phyloP scores from a whole-genome alignment of 257 asterid genomes.

The Osmanthus fragrans region DNA sequence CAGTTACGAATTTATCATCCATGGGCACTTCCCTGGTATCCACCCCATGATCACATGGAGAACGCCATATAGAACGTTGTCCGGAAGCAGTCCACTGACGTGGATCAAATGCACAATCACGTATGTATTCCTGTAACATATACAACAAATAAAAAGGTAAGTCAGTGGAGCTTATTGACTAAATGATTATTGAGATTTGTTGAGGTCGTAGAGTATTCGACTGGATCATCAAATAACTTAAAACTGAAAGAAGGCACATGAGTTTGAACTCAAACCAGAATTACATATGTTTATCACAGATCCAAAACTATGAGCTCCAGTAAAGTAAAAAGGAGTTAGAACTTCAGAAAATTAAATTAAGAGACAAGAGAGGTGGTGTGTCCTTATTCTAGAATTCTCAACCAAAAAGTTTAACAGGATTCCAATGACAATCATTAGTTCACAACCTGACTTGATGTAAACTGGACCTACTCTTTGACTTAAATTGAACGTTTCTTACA shows the following conservation, averaged over 20 bases:
- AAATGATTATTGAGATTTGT: not conserved
- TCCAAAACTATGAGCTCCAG: not conserved
- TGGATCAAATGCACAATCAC: constrained; percentile 76
- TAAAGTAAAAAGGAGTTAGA: not conserved
- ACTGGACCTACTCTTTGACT: not conserved
- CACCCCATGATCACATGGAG: constrained; percentile 67
- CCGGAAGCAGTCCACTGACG: constrained; percentile 97
- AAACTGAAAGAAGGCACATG: not conserved
- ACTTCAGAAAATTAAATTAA: too few species aligned
- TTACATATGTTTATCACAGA: not conserved
- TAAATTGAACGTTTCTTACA: not conserved
- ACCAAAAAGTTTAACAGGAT: not conserved
- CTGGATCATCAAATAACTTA: not conserved
- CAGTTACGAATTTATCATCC: constrained; percentile 48
- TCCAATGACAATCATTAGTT: not conserved
- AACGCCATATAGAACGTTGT: constrained; percentile 67
- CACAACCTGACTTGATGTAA: not conserved
- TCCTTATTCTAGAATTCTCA: not conserved
- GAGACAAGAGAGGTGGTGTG: not conserved
- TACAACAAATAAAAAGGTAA: constrained; percentile 15
- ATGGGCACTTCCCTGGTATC: constrained; percentile 73
- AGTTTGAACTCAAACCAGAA: not conserved
- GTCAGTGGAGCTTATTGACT: constrained; percentile 5
- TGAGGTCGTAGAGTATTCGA: not conserved
- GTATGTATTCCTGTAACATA: constrained; percentile 58